Conservation (phyloP, 192 early-diverging fungal species). For the Jimgerdemannia lactiflua region DNA sequence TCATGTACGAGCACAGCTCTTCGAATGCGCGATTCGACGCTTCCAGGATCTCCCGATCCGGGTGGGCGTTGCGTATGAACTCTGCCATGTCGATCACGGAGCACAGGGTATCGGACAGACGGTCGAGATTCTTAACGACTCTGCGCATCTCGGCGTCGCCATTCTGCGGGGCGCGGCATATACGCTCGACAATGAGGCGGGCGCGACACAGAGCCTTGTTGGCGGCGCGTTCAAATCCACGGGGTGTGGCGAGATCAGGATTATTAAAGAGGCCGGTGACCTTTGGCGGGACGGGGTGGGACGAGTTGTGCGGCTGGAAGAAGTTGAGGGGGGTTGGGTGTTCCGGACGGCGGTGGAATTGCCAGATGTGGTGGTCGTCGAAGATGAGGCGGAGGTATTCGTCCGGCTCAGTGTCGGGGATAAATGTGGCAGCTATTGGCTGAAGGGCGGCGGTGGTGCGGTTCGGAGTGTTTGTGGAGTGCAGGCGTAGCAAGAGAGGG, state of each 20-base stretch:
- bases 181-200: constrained; percentile 49
- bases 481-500: not conserved
- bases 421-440: not conserved
- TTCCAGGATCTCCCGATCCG: constrained; percentile 62
- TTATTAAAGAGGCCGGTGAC: constrained; percentile 38
- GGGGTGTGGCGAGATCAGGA: constrained; percentile 30
- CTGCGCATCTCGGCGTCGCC: constrained; percentile 56
- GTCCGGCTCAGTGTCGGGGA: constrained; percentile 1
- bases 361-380: constrained; percentile 26
- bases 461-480: not conserved
- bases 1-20: constrained; percentile 80
- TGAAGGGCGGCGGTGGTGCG: not conserved
- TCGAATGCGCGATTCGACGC: constrained; percentile 79
- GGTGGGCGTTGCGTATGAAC: constrained; percentile 89
- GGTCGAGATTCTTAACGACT: constrained; percentile 86
- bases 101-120: constrained; percentile 85
- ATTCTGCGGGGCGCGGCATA: constrained; percentile 42
- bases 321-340: not conserved
- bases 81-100: constrained; percentile 91
- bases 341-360: constrained; percentile 6
- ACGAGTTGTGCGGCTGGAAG: not conserved
- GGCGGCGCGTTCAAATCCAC: constrained; percentile 41
- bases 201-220: constrained; percentile 46
- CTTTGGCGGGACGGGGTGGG: not conserved
- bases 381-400: constrained; percentile 25